These are phyloP conservation scores for Cladophialophora carrionii DNA, from an alignment of 2,329 filamentous ascomycete species.

Conservation along the genomic window DNA sequence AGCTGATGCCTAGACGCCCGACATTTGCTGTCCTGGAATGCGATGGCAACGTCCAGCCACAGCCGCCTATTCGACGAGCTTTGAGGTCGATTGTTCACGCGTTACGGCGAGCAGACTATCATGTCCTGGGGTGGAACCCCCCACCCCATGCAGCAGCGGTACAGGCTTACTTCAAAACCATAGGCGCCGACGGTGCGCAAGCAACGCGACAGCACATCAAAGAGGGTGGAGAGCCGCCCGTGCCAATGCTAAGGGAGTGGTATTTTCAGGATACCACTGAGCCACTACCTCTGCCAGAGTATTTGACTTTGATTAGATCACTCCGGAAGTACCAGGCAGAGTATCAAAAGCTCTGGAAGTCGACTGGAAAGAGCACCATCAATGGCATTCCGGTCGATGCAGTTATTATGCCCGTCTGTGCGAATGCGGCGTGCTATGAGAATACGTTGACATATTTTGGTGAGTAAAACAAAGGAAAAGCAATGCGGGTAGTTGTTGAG, in stretches of 20 bases:
- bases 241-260: conserved; percentile 52
- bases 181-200: conserved; percentile 63
- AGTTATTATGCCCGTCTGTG: conserved; percentile 62
- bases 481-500: conserved; percentile 9
- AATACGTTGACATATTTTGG: conserved; percentile 29
- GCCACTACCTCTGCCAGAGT: conserved; percentile 19
- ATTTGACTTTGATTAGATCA: conserved; percentile 12
- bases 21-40: conserved; percentile 26
- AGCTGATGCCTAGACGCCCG: conserved; percentile 14
- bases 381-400: conserved; percentile 52
- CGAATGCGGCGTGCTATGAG: conserved; percentile 49
- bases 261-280: conserved; percentile 14
- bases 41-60: conserved; percentile 26
- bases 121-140: conserved; percentile 45
- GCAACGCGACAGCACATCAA: conserved; percentile 61
- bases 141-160: conserved; percentile 26
- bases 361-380: conserved; percentile 45
- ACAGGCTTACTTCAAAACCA: conserved; percentile 37
- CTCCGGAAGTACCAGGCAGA: conserved; percentile 17
- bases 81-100: conserved; percentile 31
- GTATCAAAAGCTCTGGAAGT: conserved; percentile 31
- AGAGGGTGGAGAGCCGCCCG: conserved; percentile 61
- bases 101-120: conserved; percentile 55
- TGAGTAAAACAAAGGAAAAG: conserved; percentile 10
- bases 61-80: conserved; percentile 30